phyloP scores from a whole-genome alignment of 345 rosid species.

The Stellera chamaejasme region DNA sequence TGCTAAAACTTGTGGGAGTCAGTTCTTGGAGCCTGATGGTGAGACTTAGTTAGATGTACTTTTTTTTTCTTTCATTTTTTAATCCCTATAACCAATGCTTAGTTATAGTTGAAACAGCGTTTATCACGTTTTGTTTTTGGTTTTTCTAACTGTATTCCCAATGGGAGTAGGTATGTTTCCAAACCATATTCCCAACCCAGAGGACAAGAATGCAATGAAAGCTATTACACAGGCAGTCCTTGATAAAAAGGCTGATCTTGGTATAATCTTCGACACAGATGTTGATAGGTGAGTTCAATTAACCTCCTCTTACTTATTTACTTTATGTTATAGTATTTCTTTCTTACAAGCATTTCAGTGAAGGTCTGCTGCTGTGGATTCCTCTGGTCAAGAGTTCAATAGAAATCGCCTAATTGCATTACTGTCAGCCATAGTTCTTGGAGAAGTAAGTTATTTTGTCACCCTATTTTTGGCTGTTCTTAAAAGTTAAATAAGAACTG shows the following conservation, averaged over 20 bases:
- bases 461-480: neutral
- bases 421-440: conserved; percentile 88
- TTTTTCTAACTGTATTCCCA: conserved; percentile 3
- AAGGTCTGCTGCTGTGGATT: conserved; percentile 99
- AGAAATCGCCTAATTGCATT: conserved; percentile 91
- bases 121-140: conserved; percentile 3
- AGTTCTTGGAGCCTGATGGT: conserved; percentile 99
- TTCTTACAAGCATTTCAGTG: conserved; percentile 11
- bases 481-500: neutral
- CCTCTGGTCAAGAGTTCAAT: conserved; percentile 76
- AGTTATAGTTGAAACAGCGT: neutral
- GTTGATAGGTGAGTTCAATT: conserved; percentile 66
- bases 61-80: neutral
- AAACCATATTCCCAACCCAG: conserved; percentile 97
- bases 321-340: conserved; percentile 2
- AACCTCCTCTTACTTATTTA: conserved; percentile 9
- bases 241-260: conserved; percentile 83
- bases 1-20: conserved; percentile 85
- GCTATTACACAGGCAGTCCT: conserved; percentile 88
- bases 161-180: conserved; percentile 73
- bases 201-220: conserved; percentile 89
- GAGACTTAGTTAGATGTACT: conserved; percentile 9
- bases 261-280: conserved; percentile 97
- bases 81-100: neutral
- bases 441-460: conserved; percentile 53